These are phyloP conservation scores for Ogataea siamensis DNA, from an alignment of 805 yeast genomes.

Conservation along the genomic window DNA sequence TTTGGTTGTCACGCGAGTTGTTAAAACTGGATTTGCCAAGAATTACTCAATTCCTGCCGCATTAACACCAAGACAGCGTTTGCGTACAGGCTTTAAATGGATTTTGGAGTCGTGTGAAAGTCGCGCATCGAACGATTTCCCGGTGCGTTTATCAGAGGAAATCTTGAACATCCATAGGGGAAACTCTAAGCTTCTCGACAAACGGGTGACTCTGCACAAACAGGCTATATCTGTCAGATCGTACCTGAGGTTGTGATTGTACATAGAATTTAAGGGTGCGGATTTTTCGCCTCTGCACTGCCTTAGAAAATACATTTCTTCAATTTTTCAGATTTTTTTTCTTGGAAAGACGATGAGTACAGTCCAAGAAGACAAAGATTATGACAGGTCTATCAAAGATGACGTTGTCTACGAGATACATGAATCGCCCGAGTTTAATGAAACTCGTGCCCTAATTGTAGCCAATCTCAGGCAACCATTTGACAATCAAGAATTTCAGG, in stretches of 20 bases:
- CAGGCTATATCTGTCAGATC: conserved; percentile 88
- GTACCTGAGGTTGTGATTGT: conserved; percentile 34
- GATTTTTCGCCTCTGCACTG: conserved; percentile 6
- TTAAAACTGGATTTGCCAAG: conserved; percentile 84
- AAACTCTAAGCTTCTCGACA: conserved; percentile 78
- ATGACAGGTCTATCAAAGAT: conserved; percentile 25
- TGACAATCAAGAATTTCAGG: conserved; percentile 39
- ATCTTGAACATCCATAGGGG: conserved; percentile 75
- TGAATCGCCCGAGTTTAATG: conserved; percentile 34
- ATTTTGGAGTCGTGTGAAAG: conserved; percentile 79
- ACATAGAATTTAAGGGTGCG: conserved; percentile 4
- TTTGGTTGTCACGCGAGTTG: conserved; percentile 69
- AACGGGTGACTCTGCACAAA: conserved; percentile 78
- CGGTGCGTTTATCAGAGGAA: conserved; percentile 91
- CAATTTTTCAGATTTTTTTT: conserved; percentile 4
- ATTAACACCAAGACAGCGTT: conserved; percentile 75
- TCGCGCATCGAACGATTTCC: conserved; percentile 73
- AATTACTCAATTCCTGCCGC: conserved; percentile 80
- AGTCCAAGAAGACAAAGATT: conserved; percentile 8
- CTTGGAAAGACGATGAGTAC: neutral
- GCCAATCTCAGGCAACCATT: conserved; percentile 42
- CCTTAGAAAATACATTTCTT: conserved; percentile 1
- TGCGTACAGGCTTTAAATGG: conserved; percentile 88
- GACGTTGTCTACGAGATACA: conserved; percentile 36
- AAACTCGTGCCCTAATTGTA: conserved; percentile 44